Evolutionary conservation across 768 basidiomycete species (phyloP).

Genomic region (Grammothele lineata): DNA sequence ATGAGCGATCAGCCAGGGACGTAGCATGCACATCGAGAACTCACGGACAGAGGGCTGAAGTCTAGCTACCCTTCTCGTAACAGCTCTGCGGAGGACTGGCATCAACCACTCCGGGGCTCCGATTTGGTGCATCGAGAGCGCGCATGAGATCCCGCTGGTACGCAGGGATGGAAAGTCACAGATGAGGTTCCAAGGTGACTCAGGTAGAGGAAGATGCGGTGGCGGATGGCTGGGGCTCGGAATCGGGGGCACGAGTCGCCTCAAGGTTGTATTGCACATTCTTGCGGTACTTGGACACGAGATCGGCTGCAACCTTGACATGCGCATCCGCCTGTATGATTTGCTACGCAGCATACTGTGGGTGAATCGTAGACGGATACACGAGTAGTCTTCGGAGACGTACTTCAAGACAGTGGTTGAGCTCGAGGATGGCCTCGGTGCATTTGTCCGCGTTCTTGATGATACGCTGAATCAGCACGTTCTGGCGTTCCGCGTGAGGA

Average conservation of each 20-base stretch:
- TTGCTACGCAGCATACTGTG: conserved; percentile 43
- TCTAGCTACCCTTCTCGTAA: too few species aligned
- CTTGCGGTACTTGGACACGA: conserved; percentile 83
- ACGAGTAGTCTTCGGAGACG: not conserved
- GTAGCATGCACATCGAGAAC: too few species aligned
- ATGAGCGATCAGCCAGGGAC: too few species aligned
- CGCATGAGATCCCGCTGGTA: too few species aligned
- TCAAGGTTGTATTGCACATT: conserved; percentile 93
- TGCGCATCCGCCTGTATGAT: conserved; percentile 74
- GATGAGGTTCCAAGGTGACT: too few species aligned
- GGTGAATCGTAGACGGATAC: not conserved
- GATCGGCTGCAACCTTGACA: conserved; percentile 76
- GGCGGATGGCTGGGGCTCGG: too few species aligned
- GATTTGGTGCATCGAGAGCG: too few species aligned
- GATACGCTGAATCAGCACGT: conserved; percentile 85
- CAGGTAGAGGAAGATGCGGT: too few species aligned
- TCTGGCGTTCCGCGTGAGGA: conserved; percentile 91
- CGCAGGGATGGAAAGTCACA: too few species aligned
- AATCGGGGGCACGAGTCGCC: conserved; percentile 38
- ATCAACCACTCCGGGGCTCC: too few species aligned
- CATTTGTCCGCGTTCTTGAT: conserved; percentile 93
- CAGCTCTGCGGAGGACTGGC: too few species aligned
- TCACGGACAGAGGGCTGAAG: too few species aligned
- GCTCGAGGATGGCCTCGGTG: conserved; percentile 83
- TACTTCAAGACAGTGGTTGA: conserved; percentile 87